Conservation (phyloP, 352 stramenopile genomes). For the Globisporangium mamillatum region DNA sequence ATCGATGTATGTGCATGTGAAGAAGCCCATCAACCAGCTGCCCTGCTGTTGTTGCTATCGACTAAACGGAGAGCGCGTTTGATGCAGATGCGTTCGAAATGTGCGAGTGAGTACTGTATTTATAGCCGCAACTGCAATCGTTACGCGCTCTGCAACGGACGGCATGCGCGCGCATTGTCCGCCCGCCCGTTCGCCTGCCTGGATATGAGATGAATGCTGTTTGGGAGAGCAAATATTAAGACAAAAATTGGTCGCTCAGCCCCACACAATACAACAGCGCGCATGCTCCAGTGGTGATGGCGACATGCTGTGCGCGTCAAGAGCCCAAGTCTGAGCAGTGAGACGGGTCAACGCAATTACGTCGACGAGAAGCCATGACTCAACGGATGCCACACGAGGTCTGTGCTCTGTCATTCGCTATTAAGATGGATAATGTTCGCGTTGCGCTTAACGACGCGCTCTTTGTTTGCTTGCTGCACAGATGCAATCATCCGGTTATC, state of each 20-base stretch:
- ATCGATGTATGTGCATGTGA: too few species aligned
- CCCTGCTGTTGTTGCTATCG: not conserved
- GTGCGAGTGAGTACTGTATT: not conserved
- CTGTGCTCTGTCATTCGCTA: not conserved
- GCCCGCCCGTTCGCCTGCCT: not conserved
- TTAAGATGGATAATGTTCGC: not conserved
- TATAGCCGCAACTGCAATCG: not conserved
- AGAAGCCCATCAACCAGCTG: too few species aligned
- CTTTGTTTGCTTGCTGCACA: not conserved
- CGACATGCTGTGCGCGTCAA: not conserved
- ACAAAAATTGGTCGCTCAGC: not conserved
- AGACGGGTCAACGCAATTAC: not conserved
- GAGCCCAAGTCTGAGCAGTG: not conserved
- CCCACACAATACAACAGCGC: not conserved
- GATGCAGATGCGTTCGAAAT: not conserved
- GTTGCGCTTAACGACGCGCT: too few species aligned
- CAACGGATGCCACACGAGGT: conserved; percentile 9
- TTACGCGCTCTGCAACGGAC: not conserved
- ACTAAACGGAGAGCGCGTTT: not conserved
- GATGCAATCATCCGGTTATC: conserved; percentile 5
- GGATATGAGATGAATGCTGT: not conserved
- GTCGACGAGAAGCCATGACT: not conserved
- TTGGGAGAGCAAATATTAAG: not conserved
- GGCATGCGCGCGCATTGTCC: not conserved
- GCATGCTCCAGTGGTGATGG: not conserved